Base-by-base conservation (phyloP, 2,329 filamentous ascomycete genomes). In the Ciborinia camelliae region DNA sequence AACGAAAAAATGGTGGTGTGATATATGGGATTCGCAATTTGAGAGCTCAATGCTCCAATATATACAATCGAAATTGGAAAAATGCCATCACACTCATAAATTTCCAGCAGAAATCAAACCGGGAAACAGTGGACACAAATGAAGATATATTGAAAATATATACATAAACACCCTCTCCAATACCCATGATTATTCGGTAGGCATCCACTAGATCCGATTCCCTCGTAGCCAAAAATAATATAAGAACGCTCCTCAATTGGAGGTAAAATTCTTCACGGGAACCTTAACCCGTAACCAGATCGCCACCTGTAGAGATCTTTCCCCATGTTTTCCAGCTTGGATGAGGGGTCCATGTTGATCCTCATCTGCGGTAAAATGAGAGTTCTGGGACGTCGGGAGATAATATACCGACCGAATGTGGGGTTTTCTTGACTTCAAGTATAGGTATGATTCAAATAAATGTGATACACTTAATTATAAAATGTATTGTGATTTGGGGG, bases 241-340 rank as follows among this genome's bases (percentile, higher is more conserved):
- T 41, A 28, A 51, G 18, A 37, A 37, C 28, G 50, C 37, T n/a
- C 35, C 59, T 26, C 65, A 15, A 69, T 69, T 69, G 68, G 68
- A 69, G 68, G 68, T 28, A 69, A 69, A 67, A 68, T 52, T 68
- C 26, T 28, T 28, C 45, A 57, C 54, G 58, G 63, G 52, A 51
- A 67, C 52, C 12, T 32, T 32, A 32, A 54, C 4, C n/a, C 8
- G 15, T 26, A 23, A 23, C 23, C 52, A 54, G 23, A 39, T 53
- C 1, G 18, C 37, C 39, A 57, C 39, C 39, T 18, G 0, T 20
- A 43, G n/a, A 20, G 26, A 43, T 23, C 37, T 37, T 39, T 62
- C 30, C 51, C 47, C 54, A 35, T 57, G 57, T 58, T 60, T 57
- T 43, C 61, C 37, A 52, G 55, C 45, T 52, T 60, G 59, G 60